These are phyloP conservation scores for Trichoderma orchidacearum DNA, from an alignment of 495 filamentous ascomycete species.

Conservation along the genomic window DNA sequence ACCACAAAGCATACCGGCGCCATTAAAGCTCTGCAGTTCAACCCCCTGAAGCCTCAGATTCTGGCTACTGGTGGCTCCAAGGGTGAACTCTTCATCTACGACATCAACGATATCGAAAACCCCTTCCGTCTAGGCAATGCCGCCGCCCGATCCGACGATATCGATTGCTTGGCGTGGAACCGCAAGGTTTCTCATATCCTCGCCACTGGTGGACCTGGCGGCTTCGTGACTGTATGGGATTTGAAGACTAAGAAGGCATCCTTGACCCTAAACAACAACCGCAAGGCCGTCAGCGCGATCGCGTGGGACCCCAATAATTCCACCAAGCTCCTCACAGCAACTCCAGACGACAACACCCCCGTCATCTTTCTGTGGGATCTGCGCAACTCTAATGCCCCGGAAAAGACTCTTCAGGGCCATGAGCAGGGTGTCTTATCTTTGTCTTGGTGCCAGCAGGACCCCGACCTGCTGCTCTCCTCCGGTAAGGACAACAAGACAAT, in stretches of 20 bases:
- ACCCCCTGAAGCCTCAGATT: conserved; percentile 82
- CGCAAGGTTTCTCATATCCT: conserved; percentile 94
- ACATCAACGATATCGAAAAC: conserved; percentile 76
- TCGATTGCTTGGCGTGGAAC: conserved; percentile 96
- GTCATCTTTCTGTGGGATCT: conserved; percentile 89
- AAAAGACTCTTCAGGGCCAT: conserved; percentile 75
- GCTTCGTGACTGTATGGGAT: conserved; percentile 98
- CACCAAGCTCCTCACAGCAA: conserved; percentile 86
- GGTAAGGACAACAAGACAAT: conserved; percentile 95
- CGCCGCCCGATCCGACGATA: conserved; percentile 80
- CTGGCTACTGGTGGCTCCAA: conserved; percentile 87
- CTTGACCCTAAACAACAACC: conserved; percentile 86
- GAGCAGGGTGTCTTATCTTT: conserved; percentile 87
- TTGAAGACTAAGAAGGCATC: conserved; percentile 94
- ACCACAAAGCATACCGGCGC: conserved; percentile 88
- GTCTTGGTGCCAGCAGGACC: conserved; percentile 91
- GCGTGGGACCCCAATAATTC: conserved; percentile 93
- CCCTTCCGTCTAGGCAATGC: conserved; percentile 80
- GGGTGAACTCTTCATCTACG: conserved; percentile 92
- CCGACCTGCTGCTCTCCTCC: conserved; percentile 79
- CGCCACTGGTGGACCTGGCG: conserved; percentile 84
- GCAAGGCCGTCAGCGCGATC: conserved; percentile 88
- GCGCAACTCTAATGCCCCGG: conserved; percentile 88
- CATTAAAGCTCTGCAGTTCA: conserved; percentile 95
- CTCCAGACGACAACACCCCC: conserved; percentile 80